Evolutionary conservation across 2,329 filamentous ascomycete genomes (phyloP), one percentile per base, ranked within the genome.

Genomic region (Fusarium subglutinans): DNA sequence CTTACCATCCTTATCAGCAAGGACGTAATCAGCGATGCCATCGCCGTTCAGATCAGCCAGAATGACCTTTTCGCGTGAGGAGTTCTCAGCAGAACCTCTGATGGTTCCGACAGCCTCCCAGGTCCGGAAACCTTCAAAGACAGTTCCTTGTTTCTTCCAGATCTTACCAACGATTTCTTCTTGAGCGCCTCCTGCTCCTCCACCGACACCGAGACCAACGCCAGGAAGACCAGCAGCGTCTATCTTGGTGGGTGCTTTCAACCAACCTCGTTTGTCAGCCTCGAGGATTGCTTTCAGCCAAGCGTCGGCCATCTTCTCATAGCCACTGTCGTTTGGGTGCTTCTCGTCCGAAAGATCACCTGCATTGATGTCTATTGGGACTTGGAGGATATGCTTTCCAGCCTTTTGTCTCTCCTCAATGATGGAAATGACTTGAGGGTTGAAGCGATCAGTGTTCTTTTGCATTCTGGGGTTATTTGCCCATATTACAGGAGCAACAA

Each of bases 281-380:
- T 73, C 63, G 0, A 55, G 14, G 35, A 73, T 71, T 17, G 59
- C 70, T 3, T 73, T 26, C 8, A 69, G 24, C 70, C 68, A 73
- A 10, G 63, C 68, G 28, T 63, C 12, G n/a, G 70, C 68, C 68
- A 73, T 73, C 43, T 73, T 73, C 28, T 68, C n/a, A 8, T 72
- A 73, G 10, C 70, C 70, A 13, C 20, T 51, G 13, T 73, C 51
- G 14, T 73, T 73, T 2, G 70, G 70, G 20, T 73, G 70, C 24
- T 73, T 73, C 22, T 28, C 2, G 4, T 73, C 70, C 15, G 20
- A 72, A 12, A 73, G 68, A 38, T 73, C 64, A 20, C 14, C 20
- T 6, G 18, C 14, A 6, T n/a, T 57, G 38, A 73, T 73, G 13
- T 69, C 53, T 22, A 73, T 70, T 3, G 44, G 59, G 6, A 73